A percentile compares a stretch with the other conserved stretches of the same genome.
phyloP scores from a whole-genome alignment of 495 filamentous ascomycete genomes.

The Xanthoparmelia taractica region DNA sequence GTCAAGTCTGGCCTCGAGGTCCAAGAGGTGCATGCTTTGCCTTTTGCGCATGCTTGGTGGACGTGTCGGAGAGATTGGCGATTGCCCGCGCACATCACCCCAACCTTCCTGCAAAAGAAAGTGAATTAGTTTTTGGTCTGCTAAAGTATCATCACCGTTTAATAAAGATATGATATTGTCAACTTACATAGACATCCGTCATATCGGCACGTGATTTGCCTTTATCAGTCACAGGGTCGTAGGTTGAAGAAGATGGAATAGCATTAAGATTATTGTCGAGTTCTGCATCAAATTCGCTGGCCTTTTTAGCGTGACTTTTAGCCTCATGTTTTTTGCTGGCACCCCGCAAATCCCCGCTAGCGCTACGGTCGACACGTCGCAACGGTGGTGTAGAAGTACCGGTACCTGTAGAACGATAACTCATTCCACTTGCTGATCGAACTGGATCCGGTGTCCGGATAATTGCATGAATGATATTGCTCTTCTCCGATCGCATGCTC shows the following conservation, averaged over 20 bases:
- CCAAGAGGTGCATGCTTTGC: conserved; percentile 92
- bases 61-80: conserved; percentile 87
- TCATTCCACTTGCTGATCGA: conserved; percentile 54
- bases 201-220: conserved; percentile 78
- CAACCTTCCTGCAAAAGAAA: conserved; percentile 66
- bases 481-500: conserved; percentile 45
- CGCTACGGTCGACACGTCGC: conserved; percentile 61
- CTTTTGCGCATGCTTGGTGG: conserved; percentile 92
- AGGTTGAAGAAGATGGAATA: conserved; percentile 53
- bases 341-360: conserved; percentile 73
- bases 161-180: background rate
- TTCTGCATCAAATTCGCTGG: background rate
- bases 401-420: conserved; percentile 39
- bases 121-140: too few species aligned
- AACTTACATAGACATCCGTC: conserved; percentile 89
- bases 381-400: conserved; percentile 61
- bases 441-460: conserved; percentile 49
- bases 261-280: background rate
- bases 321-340: conserved; percentile 41
- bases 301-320: conserved; percentile 27
- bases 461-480: conserved; percentile 29
- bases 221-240: conserved; percentile 75
- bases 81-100: conserved; percentile 80
- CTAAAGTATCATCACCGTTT: too few species aligned
- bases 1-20: conserved; percentile 69